Conservation (phyloP, 768 basidiomycete genomes). For the Lactarius hatsudake region DNA sequence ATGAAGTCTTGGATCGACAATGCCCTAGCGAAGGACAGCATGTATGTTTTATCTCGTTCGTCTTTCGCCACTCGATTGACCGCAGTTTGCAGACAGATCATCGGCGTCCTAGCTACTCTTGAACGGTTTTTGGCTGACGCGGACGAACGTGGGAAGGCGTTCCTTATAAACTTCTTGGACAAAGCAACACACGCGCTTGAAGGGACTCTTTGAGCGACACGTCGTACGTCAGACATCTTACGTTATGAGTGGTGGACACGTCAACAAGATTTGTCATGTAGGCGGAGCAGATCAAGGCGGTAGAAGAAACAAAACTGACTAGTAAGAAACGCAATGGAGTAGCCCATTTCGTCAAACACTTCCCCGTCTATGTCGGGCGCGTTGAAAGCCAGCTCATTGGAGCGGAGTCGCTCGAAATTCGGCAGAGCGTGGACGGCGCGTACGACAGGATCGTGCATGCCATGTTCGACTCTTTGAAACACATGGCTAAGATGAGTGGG, state of each 20-base stretch:
- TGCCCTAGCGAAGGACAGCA: slow-evolving; percentile 67
- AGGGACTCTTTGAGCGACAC: slow-evolving; percentile 73
- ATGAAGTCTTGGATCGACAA: slow-evolving; percentile 82
- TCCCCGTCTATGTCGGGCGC: slow-evolving; percentile 81
- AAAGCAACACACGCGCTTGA: slow-evolving; percentile 80
- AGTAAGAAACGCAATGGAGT: slow-evolving; percentile 93
- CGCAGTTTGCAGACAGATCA: slow-evolving; percentile 59
- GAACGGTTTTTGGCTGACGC: slow-evolving; percentile 77
- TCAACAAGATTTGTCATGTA: slow-evolving; percentile 33
- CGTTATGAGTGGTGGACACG: slow-evolving; percentile 7
- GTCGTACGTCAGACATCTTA: slow-evolving; percentile 45
- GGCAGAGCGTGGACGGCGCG: slow-evolving; percentile 70
- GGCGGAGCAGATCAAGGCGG: slow-evolving; percentile 83
- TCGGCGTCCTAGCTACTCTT: slow-evolving; percentile 75
- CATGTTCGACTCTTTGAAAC: slow-evolving; percentile 92
- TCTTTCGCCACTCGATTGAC: neutral
- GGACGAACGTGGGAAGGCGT: slow-evolving; percentile 75
- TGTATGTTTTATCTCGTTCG: slow-evolving; percentile 46
- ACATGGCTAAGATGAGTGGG: slow-evolving; percentile 93
- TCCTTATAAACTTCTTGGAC: slow-evolving; percentile 67
- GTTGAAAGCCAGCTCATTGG: slow-evolving; percentile 83
- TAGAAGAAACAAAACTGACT: slow-evolving; percentile 88
- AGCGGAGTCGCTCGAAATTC: slow-evolving; percentile 72
- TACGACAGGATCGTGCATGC: slow-evolving; percentile 87
- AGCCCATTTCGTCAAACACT: slow-evolving; percentile 87